phyloP scores from a whole-genome alignment of 139 green algal species.

The Coccomyxa sp. region DNA sequence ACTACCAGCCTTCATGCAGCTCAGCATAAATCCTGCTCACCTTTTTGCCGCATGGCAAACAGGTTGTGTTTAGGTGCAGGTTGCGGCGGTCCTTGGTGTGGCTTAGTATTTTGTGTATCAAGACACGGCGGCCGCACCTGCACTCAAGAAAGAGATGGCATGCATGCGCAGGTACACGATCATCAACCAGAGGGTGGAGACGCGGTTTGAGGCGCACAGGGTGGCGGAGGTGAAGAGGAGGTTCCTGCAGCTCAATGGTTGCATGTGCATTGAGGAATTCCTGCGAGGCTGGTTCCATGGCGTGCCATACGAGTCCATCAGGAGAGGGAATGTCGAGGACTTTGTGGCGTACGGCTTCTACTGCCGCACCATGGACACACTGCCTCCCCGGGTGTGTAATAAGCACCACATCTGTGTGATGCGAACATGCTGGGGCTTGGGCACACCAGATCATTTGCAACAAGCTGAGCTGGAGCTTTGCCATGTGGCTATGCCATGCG shows the following conservation, averaged over 20 bases:
- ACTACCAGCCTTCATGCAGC: too few relatives aligned
- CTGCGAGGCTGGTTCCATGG: constrained; percentile 48
- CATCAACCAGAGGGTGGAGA: neutral
- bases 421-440: too few relatives aligned
- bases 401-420: too few relatives aligned
- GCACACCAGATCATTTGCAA: too few relatives aligned
- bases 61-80: neutral
- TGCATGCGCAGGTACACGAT: constrained; percentile 5
- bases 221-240: constrained; percentile 21
- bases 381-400: constrained; percentile 4
- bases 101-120: neutral
- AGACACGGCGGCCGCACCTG: neutral
- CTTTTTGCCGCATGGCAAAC: neutral
- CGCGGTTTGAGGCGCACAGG: neutral
- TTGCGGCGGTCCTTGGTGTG: neutral
- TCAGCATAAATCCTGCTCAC: too few relatives aligned
- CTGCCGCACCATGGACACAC: constrained; percentile 11
- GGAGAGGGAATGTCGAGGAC: neutral
- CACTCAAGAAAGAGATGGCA: neutral
- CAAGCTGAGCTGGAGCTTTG: too few relatives aligned
- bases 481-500: too few relatives aligned
- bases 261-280: constrained; percentile 43
- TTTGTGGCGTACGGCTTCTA: neutral
- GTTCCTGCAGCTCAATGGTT: constrained; percentile 35
- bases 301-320: constrained; percentile 20